A percentile compares a stretch with the other conserved stretches of the same genome.
Conservation (phyloP, 345 rosid species). For the Microcos paniculata region DNA sequence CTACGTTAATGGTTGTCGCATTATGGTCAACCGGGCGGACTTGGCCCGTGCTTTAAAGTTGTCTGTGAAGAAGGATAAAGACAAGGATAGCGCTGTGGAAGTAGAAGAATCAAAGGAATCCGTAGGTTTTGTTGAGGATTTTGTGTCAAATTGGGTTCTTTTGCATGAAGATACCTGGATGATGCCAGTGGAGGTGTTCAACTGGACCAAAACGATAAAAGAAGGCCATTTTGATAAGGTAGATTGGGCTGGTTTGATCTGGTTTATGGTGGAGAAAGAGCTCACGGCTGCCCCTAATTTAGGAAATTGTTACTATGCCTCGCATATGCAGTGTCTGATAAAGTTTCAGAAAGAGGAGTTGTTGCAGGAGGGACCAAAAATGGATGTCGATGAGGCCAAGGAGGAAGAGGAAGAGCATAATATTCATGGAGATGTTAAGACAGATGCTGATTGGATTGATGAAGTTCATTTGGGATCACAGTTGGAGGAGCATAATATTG, state of each 20-base stretch:
- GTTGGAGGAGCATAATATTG: conserved; percentile 59
- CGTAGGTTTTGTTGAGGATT: conserved; percentile 46
- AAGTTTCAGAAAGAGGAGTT: conserved; percentile 46
- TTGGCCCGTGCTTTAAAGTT: conserved; percentile 75
- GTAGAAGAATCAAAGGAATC: conserved; percentile 50
- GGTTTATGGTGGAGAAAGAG: conserved; percentile 94
- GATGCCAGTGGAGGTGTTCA: conserved; percentile 59
- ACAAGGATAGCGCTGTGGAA: conserved; percentile 23
- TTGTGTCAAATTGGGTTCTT: conserved; percentile 64
- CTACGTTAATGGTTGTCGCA: conserved; percentile 56
- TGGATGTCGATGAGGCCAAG: conserved; percentile 37
- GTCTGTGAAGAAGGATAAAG: conserved; percentile 52
- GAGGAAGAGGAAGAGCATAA: conserved; percentile 33
- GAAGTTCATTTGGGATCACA: conserved; percentile 32
- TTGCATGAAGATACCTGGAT: conserved; percentile 83
- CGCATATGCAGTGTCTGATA: conserved; percentile 82
- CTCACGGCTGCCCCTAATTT: conserved; percentile 38
- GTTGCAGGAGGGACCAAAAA: conserved; percentile 26
- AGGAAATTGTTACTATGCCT: conserved; percentile 75
- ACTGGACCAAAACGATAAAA: conserved; percentile 41
- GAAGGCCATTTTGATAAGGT: conserved; percentile 68
- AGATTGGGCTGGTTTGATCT: conserved; percentile 73
- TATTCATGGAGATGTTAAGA: conserved; percentile 27
- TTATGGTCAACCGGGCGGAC: conserved; percentile 70
- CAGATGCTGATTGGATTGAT: conserved; percentile 28